Base-by-base conservation (phyloP, 2,329 filamentous ascomycete genomes). In the Colletotrichum neosansevieriae region DNA sequence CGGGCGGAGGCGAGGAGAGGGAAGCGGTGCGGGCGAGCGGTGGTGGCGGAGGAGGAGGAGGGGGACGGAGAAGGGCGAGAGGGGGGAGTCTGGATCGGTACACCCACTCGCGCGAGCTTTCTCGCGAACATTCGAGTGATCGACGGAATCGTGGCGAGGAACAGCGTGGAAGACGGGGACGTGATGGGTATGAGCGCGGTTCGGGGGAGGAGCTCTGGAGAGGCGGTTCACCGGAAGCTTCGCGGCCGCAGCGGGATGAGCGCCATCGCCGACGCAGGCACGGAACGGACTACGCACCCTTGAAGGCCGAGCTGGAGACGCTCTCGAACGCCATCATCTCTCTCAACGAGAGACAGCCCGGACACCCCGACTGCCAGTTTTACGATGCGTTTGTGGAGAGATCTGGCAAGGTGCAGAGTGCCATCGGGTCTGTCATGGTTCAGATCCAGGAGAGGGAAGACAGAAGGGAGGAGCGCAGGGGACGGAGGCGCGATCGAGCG, bases 401-500 rank as follows among this genome's bases (percentile, higher is more conserved):
- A 6, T 70, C 67, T n/a, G 68, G 50, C 0, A 70, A 67, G 21
- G 45, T 70, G 19, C 67, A 71, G 45, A 60, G 67, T 4, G 45
- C 58, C 3, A 71, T 71, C 12, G 70, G 57, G 3, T 50, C 47
- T 3, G 70, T 70, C 3, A 11, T 70, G 49, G 57, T 44, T 12
- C 58, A 58, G 51, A 64, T 71, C n/a, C 67, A 63, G n/a, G 67
- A 70, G 40, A 45, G 67, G n/a, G 67, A 69, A 32, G 66, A 67
- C 21, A 69, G 54, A 21, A 50, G 66, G 49, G 62, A 65, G 53
- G 62, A 67, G 38, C 13, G 62, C 11, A 34, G 63, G 5, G 42
- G 51, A 9, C 56, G 67, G 34, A 44, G 57, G 17, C 61, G 56
- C 11, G 13, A 5, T 38, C 67, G 62, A 67, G 4, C 17, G 3